These are phyloP conservation scores for Funneliformis caledonium DNA, from an alignment of 371 early-diverging fungal species.

Conservation along the genomic window DNA sequence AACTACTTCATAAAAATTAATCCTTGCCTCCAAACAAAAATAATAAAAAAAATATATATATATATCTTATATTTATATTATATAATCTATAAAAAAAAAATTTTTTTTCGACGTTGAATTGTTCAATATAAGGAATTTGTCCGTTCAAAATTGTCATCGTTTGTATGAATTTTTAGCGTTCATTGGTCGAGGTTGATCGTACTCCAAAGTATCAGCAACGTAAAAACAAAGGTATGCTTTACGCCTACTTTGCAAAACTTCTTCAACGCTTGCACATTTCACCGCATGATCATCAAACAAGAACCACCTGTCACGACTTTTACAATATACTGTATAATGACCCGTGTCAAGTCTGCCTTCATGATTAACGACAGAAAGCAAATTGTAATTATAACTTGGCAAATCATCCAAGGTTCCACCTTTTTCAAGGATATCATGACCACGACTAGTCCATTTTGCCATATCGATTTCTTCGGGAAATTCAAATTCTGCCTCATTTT, in stretches of 20 bases:
- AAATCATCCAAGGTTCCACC: conserved; percentile 40
- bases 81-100: too few species aligned
- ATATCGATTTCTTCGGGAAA: conserved; percentile 92
- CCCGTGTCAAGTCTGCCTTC: conserved; percentile 91
- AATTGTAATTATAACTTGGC: conserved; percentile 76
- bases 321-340: conserved; percentile 83
- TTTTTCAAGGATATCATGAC: conserved; percentile 41
- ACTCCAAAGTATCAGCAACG: conserved; percentile 16
- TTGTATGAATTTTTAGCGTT: not conserved
- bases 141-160: not conserved
- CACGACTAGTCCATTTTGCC: conserved; percentile 82
- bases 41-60: too few species aligned
- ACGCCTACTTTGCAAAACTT: conserved; percentile 21
- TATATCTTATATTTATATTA: too few species aligned
- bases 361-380: conserved; percentile 93
- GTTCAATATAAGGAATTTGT: not conserved
- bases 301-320: conserved; percentile 12
- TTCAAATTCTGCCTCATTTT: conserved; percentile 86
- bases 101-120: not conserved
- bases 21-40: not conserved
- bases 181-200: not conserved
- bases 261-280: conserved; percentile 1
- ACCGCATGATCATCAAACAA: conserved; percentile 31
- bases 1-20: not conserved
- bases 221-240: conserved; percentile 24